phyloP scores from a whole-genome alignment of 1,284 basidiomycete species.

The Cerioporus squamosus region DNA sequence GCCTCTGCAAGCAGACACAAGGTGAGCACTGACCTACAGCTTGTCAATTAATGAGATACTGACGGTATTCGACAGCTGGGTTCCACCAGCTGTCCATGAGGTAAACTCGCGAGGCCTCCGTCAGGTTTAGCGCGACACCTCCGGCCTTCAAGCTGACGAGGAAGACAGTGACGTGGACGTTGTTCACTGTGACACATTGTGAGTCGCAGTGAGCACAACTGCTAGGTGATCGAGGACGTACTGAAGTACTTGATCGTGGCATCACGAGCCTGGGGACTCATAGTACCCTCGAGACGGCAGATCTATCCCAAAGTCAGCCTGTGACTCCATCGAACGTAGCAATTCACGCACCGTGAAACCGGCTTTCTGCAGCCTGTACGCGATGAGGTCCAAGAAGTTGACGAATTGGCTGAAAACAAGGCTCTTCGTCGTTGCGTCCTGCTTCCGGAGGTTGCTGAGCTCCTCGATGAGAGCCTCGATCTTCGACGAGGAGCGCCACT shows the following conservation, averaged over 20 bases:
- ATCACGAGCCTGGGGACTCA: constrained; percentile 96
- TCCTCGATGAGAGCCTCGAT: constrained; percentile 98
- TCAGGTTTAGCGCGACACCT: constrained; percentile 93
- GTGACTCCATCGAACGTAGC: not conserved
- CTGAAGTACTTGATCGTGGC: constrained; percentile 95
- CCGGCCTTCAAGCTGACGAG: constrained; percentile 96
- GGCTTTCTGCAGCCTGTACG: constrained; percentile 89
- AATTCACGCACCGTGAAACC: constrained; percentile 75
- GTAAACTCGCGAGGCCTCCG: constrained; percentile 93
- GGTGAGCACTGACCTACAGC: not conserved
- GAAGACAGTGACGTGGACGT: constrained; percentile 95
- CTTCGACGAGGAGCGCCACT: constrained; percentile 95
- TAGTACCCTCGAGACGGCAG: constrained; percentile 94
- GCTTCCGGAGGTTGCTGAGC: constrained; percentile 78
- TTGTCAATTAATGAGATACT: not conserved
- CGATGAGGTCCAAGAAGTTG: constrained; percentile 90
- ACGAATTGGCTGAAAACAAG: constrained; percentile 97
- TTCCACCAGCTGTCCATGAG: constrained; percentile 95
- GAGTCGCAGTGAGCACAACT: constrained; percentile 6
- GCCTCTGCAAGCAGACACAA: constrained; percentile 64
- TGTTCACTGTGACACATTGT: constrained; percentile 69
- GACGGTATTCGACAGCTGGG: constrained; percentile 61
- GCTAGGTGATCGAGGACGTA: constrained; percentile 42
- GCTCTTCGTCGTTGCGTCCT: constrained; percentile 95
- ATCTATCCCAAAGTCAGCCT: constrained; percentile 57